Conservation (phyloP, 805 yeast genomes). For the Brettanomyces sp. region DNA sequence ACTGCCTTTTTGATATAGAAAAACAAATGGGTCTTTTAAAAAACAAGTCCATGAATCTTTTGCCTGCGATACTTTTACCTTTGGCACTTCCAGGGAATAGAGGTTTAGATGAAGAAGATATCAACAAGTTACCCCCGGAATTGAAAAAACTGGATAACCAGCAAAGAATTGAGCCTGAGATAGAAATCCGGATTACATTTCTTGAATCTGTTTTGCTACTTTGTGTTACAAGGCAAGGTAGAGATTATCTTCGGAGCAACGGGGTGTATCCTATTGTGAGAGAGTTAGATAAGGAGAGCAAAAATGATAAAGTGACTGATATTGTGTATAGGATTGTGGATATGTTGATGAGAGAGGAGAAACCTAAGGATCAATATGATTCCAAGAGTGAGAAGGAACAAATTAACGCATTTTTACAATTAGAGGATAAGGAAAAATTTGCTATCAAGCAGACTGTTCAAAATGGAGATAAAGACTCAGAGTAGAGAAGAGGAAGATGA, state of each 20-base stretch:
- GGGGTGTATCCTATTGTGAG: conserved; percentile 80
- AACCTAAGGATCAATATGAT: conserved; percentile 38
- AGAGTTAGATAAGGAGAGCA: conserved; percentile 63
- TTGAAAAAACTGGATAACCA: conserved; percentile 71
- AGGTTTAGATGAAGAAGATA: conserved; percentile 72
- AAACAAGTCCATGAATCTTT: conserved; percentile 57
- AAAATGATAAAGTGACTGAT: conserved; percentile 40
- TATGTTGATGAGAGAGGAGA: conserved; percentile 87
- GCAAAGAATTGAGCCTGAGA: conserved; percentile 65
- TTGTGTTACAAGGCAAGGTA: conserved; percentile 62
- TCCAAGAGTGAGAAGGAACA: conserved; percentile 36
- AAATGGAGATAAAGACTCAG: conserved; percentile 2
- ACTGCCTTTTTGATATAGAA: conserved; percentile 72
- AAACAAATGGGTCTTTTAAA: conserved; percentile 51
- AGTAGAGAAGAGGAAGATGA: conserved; percentile 5
- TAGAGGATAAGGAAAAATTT: conserved; percentile 16
- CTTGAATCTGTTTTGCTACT: conserved; percentile 73
- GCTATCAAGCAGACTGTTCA: neutral
- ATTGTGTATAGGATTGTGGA: conserved; percentile 80
- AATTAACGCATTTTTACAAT: conserved; percentile 38
- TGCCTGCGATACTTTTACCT: conserved; percentile 78
- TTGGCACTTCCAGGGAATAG: conserved; percentile 52
- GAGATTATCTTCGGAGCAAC: conserved; percentile 72
- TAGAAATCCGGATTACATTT: conserved; percentile 57
- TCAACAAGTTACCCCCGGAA: conserved; percentile 81